Evolutionary conservation across 768 basidiomycete genomes (phyloP), one percentile per base, ranked within the genome.

Genomic region (Xerocomellus chrysenteron): DNA sequence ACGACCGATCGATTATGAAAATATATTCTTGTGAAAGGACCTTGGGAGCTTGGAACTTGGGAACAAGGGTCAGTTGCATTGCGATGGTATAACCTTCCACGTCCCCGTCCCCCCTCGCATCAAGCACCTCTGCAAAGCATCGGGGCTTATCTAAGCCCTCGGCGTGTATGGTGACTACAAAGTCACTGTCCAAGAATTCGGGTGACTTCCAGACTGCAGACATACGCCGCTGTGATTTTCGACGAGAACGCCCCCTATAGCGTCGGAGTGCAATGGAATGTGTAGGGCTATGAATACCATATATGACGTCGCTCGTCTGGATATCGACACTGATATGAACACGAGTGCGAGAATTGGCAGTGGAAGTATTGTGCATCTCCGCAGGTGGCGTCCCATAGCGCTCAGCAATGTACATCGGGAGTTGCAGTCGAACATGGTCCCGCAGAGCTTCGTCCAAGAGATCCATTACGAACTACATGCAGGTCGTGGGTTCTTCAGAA

Each of bases 61-160:
- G 83, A 5, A 86, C 76, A n/a, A 86, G 63, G 0, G 78, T 80
- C 35, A 85, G 64, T 40, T 81, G 82, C 71, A 85, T 68, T 0
- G 82, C 82, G 2, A 82, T 62, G 1, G 79, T 77, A 40, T 69
- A 60, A 1, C 16, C 46, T 8, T 48, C 44, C 9, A 26, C 6
- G 9, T 26, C 40, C 12, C 16, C 33, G 52, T 59, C 42, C 52
- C 66, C 36, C 37, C 56, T 35, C 7, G 39, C 33, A n/a, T n/a
- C 14, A 45, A 74, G 69, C 2, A 74, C 60, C 58, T 86, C 82
- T 1, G 78, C 82, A 62, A 86, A 80, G 56, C 83, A 84, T 10
- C 83, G 76, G 2, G 85, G 82, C 9, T 67, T 60, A 60, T 85
- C 84, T 2, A 86, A 65, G 5, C 73, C 79, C 2, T 78, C 70